Base-by-base conservation (phyloP, 2,329 filamentous ascomycete species). In the Xylariales sp. region DNA sequence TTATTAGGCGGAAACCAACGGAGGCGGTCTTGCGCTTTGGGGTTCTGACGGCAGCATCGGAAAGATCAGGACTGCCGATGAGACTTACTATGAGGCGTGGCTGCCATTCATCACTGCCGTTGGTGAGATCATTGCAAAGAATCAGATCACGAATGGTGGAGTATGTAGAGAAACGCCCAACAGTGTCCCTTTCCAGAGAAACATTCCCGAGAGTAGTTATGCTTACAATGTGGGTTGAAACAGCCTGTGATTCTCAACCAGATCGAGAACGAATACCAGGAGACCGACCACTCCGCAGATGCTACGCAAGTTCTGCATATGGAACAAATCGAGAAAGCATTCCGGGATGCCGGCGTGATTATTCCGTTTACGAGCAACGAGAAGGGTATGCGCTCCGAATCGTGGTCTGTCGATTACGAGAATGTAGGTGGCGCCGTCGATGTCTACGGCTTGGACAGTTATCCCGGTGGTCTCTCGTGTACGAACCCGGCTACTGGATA, bases 351-450 rank as follows among this genome's bases (percentile, higher is more conserved):
- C 4, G 71, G 70, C 1, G 58, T 76, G 12, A 59, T 70, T 4
- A 69, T 76, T 1, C 73, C 72, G 2, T 60, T 65, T 19, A 65
- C 65, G 0, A 60, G 66, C 43, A 76, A 76, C 34, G 70, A 75
- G 41, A 73, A 74, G 40, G 70, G 70, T 1, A 62, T 70, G 52
- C 57, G 70, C 21, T 53, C 56, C 3, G 49, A 63, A 42, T 72
- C 69, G 14, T 77, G 72, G 74, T 73, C 70, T 8, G 70, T 65
- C 0, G 74, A 76, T 43, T 78, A 76, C 48, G 47, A 74, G 27
- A 60, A 77, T 40, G 72, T 76, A 1, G 73, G 73, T n/a, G 73
- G 74, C 5, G 62, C 70, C 4, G 69, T 76, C 16, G 63, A 76
- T 42, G 47, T 73, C 6, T 72, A 72, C 33, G 69, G 66, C 2